Evolutionary conservation across 2,329 filamentous ascomycete species (phyloP), one percentile per base, ranked within the genome.

Genomic region (Phaeoacremonium minimum): DNA sequence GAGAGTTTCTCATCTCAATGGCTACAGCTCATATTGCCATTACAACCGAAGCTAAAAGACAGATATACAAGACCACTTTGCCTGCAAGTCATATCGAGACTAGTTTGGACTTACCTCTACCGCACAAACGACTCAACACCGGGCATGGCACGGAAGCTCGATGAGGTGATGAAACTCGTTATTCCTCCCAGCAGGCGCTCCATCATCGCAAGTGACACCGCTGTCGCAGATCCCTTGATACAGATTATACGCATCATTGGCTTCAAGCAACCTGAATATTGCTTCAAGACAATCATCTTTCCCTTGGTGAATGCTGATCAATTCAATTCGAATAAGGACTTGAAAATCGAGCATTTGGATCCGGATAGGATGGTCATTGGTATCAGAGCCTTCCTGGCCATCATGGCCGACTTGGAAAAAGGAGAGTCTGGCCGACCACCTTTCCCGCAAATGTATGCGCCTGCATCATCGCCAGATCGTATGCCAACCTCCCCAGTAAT

Each of bases 291-390:
- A 32, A 85, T 97, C 46, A 87, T 98, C n/a, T 97, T 96, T 50
- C 93, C 91, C 4, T 67, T 98, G 26, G 85, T 98, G 54, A 95
- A 95, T 55, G 88, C 89, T 2, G 91, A 96, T 35, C 69, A 89
- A n/a, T 93, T 96, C 55, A 72, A 77, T 18, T 78, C 81, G 14
- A 69, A 87, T 45, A 74, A 83, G 50, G 87, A 95, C 30, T 66
- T 93, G 29, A 89, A 80, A 53, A 85, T 96, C 18, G 93, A 97
- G 53, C 87, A 94, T 53, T 74, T 98, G 43, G 93, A 98, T 44
- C 93, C 94, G 1, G 94, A 98, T 55, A 85, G 87, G 50, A 95
- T 96, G 65, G 91, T 97, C n/a, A 86, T 98, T 48, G 93, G 90
- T 4, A 98, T 98, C 44, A 80, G 89, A 44, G 87, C 93, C 4